These are phyloP conservation scores for Trichoderma atroviride DNA, from an alignment of 2,329 filamentous ascomycete species.

Conservation along the genomic window DNA sequence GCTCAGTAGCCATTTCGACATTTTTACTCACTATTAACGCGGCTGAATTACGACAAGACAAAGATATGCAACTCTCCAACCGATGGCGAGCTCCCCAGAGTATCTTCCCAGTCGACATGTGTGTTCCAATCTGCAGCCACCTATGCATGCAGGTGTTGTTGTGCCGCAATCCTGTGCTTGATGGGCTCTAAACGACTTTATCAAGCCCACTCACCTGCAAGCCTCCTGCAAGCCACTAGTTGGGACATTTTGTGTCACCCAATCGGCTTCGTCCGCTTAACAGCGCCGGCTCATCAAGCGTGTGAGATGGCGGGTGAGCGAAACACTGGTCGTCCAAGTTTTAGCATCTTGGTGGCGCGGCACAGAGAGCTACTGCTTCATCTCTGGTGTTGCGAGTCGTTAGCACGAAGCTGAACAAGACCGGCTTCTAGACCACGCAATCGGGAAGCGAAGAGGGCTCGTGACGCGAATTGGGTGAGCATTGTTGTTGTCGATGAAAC, in stretches of 20 bases:
- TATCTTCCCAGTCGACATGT: background rate
- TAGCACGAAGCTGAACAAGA: background rate
- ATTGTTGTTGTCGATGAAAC: background rate
- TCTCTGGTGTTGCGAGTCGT: background rate
- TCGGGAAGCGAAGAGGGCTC: background rate
- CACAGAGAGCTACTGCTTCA: constrained; percentile 1
- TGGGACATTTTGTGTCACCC: background rate
- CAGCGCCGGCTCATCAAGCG: background rate
- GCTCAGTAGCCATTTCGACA: background rate
- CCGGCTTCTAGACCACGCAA: constrained; percentile 17
- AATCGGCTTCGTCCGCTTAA: constrained; percentile 23
- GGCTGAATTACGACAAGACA: background rate
- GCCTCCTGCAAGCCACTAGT: constrained; percentile 6
- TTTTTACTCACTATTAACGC: background rate
- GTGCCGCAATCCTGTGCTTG: background rate
- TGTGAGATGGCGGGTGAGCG: background rate
- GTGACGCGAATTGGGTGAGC: background rate
- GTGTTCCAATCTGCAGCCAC: constrained; percentile 1
- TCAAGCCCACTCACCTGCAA: background rate
- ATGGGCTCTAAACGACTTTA: background rate
- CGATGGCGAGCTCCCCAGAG: background rate
- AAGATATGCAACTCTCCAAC: background rate
- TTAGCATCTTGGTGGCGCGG: constrained; percentile 4
- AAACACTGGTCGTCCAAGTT: background rate
- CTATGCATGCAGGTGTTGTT: background rate